phyloP scores from a whole-genome alignment of 1,284 basidiomycete species.

The Flammula alnicola region DNA sequence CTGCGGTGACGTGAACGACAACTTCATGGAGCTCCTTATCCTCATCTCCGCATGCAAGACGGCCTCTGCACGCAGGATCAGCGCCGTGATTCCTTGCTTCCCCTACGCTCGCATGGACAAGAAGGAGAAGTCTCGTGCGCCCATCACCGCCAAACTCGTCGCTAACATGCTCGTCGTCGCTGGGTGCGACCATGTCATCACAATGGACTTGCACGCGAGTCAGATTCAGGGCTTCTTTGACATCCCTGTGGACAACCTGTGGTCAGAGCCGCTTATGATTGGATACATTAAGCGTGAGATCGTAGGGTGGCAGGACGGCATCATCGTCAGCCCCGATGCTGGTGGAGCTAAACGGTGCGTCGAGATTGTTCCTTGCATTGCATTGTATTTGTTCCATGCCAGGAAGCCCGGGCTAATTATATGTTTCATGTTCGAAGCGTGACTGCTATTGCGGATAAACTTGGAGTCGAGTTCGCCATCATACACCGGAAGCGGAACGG shows the following conservation, averaged over 20 bases:
- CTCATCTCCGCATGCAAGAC: slow-evolving; percentile 96
- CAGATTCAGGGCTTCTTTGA: slow-evolving; percentile 99
- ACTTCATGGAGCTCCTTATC: slow-evolving; percentile 91
- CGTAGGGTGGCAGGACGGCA: slow-evolving; percentile 84
- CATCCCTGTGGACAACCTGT: slow-evolving; percentile 97
- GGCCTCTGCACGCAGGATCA: slow-evolving; percentile 94
- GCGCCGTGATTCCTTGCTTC: slow-evolving; percentile 97
- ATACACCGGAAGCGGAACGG: slow-evolving; percentile 91
- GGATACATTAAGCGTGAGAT: slow-evolving; percentile 91
- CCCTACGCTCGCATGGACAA: slow-evolving; percentile 98
- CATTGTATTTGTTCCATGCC: slow-evolving; percentile 18
- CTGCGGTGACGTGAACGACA: slow-evolving; percentile 80
- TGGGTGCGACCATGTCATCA: slow-evolving; percentile 98
- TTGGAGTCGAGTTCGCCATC: slow-evolving; percentile 95
- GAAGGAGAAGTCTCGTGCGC: slow-evolving; percentile 96
- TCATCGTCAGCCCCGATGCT: slow-evolving; percentile 97
- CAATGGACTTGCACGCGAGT: slow-evolving; percentile 97
- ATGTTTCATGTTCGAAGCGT: slow-evolving; percentile 58
- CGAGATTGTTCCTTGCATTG: slow-evolving; percentile 8
- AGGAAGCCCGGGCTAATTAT: slow-evolving; percentile 15
- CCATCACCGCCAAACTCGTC: slow-evolving; percentile 97
- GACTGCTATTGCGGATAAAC: slow-evolving; percentile 93
- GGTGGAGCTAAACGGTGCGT: slow-evolving; percentile 95
- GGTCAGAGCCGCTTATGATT: slow-evolving; percentile 87
- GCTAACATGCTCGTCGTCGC: slow-evolving; percentile 98